Evolutionary conservation across 768 basidiomycete genomes (phyloP).

Genomic region (Mycena rosella): DNA sequence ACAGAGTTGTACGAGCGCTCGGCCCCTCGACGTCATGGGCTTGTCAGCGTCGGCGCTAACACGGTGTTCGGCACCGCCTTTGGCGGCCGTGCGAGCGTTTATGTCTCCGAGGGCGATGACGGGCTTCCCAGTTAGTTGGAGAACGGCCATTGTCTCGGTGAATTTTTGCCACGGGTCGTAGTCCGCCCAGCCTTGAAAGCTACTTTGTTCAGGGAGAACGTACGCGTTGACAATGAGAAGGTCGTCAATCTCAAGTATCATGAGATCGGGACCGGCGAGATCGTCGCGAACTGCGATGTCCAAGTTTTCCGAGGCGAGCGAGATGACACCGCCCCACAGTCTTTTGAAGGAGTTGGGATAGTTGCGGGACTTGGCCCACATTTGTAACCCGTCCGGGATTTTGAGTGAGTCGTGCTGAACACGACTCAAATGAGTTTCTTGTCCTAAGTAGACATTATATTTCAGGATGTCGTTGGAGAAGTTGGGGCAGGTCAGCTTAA

Average conservation of each 20-base stretch:
- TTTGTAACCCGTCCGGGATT: slow-evolving; percentile 1
- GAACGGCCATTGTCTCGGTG: slow-evolving; percentile 6
- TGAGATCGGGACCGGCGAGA: background rate
- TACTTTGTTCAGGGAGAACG: slow-evolving; percentile 1
- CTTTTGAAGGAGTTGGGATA: slow-evolving; percentile 12
- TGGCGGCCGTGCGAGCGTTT: background rate
- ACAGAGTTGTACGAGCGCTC: background rate
- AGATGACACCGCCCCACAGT: background rate
- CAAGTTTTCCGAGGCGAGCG: background rate
- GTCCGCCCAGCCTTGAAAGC: background rate
- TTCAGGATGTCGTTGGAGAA: slow-evolving; percentile 1
- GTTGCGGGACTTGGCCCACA: slow-evolving; percentile 5
- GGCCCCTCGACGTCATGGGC: background rate
- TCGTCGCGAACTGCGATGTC: background rate
- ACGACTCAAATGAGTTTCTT: background rate
- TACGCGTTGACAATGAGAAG: background rate
- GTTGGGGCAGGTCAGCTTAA: slow-evolving; percentile 14
- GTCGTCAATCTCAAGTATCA: slow-evolving; percentile 3
- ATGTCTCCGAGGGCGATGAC: background rate
- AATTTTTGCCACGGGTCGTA: slow-evolving; percentile 12
- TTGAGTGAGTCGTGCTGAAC: background rate
- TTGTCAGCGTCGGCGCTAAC: background rate
- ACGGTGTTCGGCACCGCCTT: background rate
- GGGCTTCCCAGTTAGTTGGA: slow-evolving; percentile 9
- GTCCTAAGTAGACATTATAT: slow-evolving; percentile 6